Percentiles rank a stretch among this genome's conserved stretches.
These are phyloP conservation scores for Bipolaris cookei DNA, from an alignment of 2,329 filamentous ascomycete genomes.

Conservation along the genomic window DNA sequence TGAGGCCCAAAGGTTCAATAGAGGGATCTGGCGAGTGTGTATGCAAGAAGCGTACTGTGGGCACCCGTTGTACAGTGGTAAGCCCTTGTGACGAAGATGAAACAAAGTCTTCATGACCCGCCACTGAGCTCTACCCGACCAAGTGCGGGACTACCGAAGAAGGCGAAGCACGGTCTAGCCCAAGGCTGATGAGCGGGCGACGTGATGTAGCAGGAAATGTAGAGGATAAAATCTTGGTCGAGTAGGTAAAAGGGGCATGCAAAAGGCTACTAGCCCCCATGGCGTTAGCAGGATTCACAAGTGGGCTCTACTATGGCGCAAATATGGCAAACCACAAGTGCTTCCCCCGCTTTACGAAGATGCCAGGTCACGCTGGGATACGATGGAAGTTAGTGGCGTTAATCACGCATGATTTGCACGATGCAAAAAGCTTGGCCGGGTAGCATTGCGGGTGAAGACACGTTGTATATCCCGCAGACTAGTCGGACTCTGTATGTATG, in stretches of 20 bases:
- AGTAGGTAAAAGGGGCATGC: background rate
- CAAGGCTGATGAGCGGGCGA: background rate
- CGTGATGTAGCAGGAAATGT: background rate
- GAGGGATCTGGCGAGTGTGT: no score
- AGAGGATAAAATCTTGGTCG: conserved; percentile 1
- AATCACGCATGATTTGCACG: background rate
- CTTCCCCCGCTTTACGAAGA: conserved; percentile 4
- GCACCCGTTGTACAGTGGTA: background rate
- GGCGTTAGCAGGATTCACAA: conserved; percentile 4
- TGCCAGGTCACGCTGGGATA: conserved; percentile 5
- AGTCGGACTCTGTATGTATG: background rate
- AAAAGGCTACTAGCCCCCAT: background rate
- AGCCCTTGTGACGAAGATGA: background rate
- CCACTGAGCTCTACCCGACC: background rate
- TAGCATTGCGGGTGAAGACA: background rate
- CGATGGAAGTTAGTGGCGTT: background rate
- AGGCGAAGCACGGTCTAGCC: background rate
- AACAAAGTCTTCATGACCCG: background rate
- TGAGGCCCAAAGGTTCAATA: background rate
- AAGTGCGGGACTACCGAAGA: background rate
- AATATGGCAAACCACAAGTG: background rate
- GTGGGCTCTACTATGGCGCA: conserved; percentile 1
- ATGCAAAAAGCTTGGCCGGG: background rate
- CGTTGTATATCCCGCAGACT: conserved; percentile 3
- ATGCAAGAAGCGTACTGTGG: background rate